Conservation (phyloP, 1,139 yeast species). For the Hanseniaspora uvarum region DNA sequence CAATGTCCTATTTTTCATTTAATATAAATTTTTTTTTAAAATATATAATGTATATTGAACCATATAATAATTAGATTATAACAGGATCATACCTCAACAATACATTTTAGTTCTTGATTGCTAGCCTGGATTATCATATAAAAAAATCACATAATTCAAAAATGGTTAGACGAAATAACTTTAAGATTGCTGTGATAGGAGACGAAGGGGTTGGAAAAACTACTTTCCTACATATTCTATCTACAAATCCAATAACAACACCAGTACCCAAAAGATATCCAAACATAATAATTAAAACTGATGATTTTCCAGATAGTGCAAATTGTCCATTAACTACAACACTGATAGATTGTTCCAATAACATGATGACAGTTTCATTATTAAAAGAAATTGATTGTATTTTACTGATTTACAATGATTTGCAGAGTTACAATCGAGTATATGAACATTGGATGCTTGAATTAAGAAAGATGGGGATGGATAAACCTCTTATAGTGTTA, state of each 20-base stretch:
- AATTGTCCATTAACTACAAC: constrained; percentile 60
- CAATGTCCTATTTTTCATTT: not conserved
- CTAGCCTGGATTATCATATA: too few species aligned
- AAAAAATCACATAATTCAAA: not conserved
- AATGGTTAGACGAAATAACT: constrained; percentile 3
- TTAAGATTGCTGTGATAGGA: constrained; percentile 16
- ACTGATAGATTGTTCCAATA: constrained; percentile 71
- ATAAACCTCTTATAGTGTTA: constrained; percentile 80
- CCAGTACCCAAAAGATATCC: constrained; percentile 77
- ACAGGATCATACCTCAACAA: too few species aligned
- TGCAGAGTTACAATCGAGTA: constrained; percentile 84
- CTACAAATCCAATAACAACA: constrained; percentile 48
- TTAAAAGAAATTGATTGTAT: constrained; percentile 80
- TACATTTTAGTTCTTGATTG: too few species aligned
- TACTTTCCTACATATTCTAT: constrained; percentile 41
- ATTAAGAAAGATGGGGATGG: constrained; percentile 84
- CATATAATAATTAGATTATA: too few species aligned
- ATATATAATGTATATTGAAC: too few species aligned
- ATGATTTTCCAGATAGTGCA: constrained; percentile 46
- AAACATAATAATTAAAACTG: constrained; percentile 24
- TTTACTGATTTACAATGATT: constrained; percentile 86
- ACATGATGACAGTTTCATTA: constrained; percentile 53
- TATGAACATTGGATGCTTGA: constrained; percentile 90
- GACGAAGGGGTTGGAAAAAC: constrained; percentile 54
- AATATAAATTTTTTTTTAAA: not conserved